Evolutionary conservation across 164 flowering plant species (phyloP).

Genomic region (Akebia trifoliata): DNA sequence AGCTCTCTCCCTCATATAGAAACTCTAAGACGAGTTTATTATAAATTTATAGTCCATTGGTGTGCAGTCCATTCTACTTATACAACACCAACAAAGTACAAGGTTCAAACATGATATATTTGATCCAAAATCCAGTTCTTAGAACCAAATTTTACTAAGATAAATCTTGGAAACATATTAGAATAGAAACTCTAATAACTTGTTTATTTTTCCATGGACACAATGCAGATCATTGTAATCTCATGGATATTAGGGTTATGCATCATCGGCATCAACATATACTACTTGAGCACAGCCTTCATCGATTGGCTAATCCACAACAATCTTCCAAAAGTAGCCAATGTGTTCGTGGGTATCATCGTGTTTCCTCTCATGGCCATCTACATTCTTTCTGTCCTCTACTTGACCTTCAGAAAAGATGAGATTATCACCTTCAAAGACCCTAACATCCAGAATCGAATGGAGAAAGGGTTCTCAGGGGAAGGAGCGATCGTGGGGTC

Average conservation of each 20-base stretch:
- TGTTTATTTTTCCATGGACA: no score
- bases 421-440: conserved; percentile 42
- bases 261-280: conserved; percentile 76
- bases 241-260: conserved; percentile 71
- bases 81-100: no score
- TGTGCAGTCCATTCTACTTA: no score
- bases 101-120: no score
- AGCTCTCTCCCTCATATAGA: no score
- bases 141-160: no score
- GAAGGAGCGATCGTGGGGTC: neutral
- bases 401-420: conserved; percentile 70
- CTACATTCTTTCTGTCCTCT: conserved; percentile 53
- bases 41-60: no score
- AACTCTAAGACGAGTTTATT: no score
- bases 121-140: conserved; percentile 33
- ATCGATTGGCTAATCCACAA: conserved; percentile 71
- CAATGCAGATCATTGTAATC: conserved; percentile 67
- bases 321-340: conserved; percentile 50
- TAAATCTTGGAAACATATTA: no score
- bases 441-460: conserved; percentile 23
- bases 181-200: no score
- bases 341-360: conserved; percentile 63
- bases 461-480: conserved; percentile 51
- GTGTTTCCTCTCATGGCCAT: conserved; percentile 78
- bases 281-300: conserved; percentile 66